Base-by-base conservation (phyloP, 2,329 filamentous ascomycete species). In the Claviceps lovelessii region DNA sequence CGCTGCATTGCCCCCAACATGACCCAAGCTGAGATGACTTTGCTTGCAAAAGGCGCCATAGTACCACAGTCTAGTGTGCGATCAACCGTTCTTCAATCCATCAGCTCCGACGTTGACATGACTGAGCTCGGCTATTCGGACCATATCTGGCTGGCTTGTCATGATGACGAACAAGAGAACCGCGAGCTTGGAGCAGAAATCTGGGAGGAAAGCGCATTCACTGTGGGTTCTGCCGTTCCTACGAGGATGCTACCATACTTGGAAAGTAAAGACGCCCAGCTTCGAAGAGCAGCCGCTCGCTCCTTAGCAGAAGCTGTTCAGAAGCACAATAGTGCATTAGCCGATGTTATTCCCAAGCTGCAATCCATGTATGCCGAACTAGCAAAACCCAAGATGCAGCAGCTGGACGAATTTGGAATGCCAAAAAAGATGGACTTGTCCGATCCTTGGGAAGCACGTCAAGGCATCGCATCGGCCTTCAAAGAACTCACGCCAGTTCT, bases 361-460 rank as follows among this genome's bases (percentile, higher is more conserved):
- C 77, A 89, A 63, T 71, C 77, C 5, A 81, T 80, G 2, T 98
- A 98, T 66, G 69, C 77, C 48, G 83, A 90, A 58, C 80, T 91
- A 59, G 85, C 88, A 7, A 94, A 93, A 67, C 87, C 90, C 1
- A 83, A 86, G 56, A 80, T 86, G 49, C 88, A 90, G 11, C 84
- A 91, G 63, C 83, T 91, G 44, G 91, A 98, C 65, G 86, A 91
- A 59, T 97, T 89, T 65, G 93, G 94, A 54, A 95, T 98, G 87
- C 87, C 89, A 3, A 85, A 83, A 64, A 97, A 95, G 71, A 83
- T 85, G 65, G 88, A 97, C 60, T 74, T 90, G 11, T 80, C 86
- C 5, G 93, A 98, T 69, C 86, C 85, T 2, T 98, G 91, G 91
- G 90, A 96, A 68, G 81, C 82, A 13, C 81, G 94, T 60, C 90